Percentiles rank a stretch among this genome's conserved stretches.
phyloP scores from a whole-genome alignment of 192 early-diverging fungal species.

The Dissophora ornata region DNA sequence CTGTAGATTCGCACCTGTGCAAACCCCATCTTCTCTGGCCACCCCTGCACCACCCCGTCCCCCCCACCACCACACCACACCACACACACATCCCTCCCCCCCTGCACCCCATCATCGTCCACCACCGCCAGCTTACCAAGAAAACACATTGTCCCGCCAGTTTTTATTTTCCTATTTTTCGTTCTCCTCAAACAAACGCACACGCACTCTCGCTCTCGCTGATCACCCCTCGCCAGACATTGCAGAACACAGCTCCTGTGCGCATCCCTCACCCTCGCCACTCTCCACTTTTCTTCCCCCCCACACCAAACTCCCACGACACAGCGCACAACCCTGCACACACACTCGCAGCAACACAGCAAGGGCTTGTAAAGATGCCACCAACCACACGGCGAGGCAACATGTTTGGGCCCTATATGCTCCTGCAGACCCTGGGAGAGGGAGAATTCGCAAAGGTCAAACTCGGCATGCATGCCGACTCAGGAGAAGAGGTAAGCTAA shows the following conservation, averaged over 20 bases:
- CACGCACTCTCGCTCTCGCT: not conserved
- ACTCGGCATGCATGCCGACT: conserved; percentile 88
- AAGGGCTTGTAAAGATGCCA: conserved; percentile 23
- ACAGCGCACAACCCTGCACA: too few relatives aligned
- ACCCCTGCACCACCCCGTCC: too few relatives aligned
- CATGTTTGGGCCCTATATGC: conserved; percentile 91
- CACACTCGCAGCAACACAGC: not conserved
- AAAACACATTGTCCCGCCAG: conserved; percentile 1
- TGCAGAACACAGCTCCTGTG: too few relatives aligned
- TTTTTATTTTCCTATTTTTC: conserved; percentile 2
- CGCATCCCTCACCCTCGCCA: not conserved
- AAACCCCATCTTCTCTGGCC: too few relatives aligned
- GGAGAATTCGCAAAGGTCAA: conserved; percentile 99
- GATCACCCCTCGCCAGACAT: not conserved
- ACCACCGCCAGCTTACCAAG: not conserved
- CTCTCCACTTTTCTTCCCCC: not conserved
- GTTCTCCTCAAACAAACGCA: not conserved
- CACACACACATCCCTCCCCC: too few relatives aligned
- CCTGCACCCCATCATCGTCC: too few relatives aligned
- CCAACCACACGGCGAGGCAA: conserved; percentile 63
- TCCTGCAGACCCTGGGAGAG: conserved; percentile 96
- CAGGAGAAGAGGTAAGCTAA: conserved; percentile 71
- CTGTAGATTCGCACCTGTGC: too few relatives aligned
- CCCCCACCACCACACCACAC: too few relatives aligned
- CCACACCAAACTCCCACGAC: not conserved